Percentiles rank a stretch among this genome's conserved stretches.
phyloP scores from a whole-genome alignment of 768 basidiomycete genomes.

The Phaeotremella fagi region DNA sequence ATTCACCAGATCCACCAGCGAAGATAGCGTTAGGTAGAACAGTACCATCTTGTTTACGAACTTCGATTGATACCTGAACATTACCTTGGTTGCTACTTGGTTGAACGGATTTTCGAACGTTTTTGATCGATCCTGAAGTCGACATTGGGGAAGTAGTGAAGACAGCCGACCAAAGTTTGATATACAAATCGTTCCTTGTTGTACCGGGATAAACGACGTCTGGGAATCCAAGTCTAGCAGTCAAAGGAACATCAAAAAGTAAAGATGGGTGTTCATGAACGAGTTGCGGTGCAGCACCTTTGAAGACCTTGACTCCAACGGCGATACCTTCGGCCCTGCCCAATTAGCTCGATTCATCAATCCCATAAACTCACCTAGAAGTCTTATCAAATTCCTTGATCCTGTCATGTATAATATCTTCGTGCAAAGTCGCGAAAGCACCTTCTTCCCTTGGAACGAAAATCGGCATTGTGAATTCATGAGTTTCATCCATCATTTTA shows the following conservation, averaged over 20 bases:
- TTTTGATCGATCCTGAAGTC: conserved; percentile 29
- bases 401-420: conserved; percentile 81
- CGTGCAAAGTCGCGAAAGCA: conserved; percentile 87
- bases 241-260: conserved; percentile 73
- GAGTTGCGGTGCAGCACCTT: conserved; percentile 70
- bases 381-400: conserved; percentile 77
- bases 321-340: conserved; percentile 78
- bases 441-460: conserved; percentile 76
- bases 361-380: conserved; percentile 56
- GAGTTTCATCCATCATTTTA: conserved; percentile 63
- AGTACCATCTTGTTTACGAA: conserved; percentile 66
- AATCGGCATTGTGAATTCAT: conserved; percentile 83
- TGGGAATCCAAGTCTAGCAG: conserved; percentile 84
- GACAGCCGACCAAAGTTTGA: conserved; percentile 92
- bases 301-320: conserved; percentile 77
- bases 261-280: conserved; percentile 78
- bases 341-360: conserved; percentile 3
- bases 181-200: conserved; percentile 87
- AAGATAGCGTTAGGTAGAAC: conserved; percentile 63
- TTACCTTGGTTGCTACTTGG: conserved; percentile 54
- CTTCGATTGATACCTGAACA: conserved; percentile 86
- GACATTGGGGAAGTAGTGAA: conserved; percentile 56
- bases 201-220: conserved; percentile 94
- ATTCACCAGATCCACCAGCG: conserved; percentile 79
- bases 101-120: conserved; percentile 25